phyloP scores from a whole-genome alignment of 345 rosid genomes.

The Psidium friedrichsthalianum region DNA sequence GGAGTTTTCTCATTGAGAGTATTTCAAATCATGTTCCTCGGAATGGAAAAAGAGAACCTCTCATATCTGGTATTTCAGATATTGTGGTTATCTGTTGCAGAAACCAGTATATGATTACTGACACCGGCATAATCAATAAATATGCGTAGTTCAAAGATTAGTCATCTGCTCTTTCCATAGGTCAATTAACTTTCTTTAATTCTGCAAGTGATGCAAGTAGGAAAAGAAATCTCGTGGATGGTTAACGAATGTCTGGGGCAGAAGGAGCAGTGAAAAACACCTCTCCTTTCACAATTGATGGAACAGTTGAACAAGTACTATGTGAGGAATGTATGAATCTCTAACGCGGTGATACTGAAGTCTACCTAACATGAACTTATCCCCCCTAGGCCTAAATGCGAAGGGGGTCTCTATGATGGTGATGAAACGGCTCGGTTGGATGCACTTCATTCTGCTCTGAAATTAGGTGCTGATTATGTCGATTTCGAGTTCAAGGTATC shows the following conservation, averaged over 20 bases:
- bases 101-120: not conserved
- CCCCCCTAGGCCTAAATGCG: conserved; percentile 35
- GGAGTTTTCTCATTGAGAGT: not conserved
- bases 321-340: not conserved
- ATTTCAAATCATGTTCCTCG: not conserved
- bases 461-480: conserved; percentile 46
- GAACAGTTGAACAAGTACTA: not conserved
- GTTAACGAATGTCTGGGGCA: not conserved
- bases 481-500: conserved; percentile 48
- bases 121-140: not conserved
- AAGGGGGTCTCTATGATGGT: conserved; percentile 42
- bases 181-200: not conserved
- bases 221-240: not conserved
- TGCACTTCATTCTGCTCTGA: conserved; percentile 27
- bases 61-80: not conserved
- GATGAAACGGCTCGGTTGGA: conserved; percentile 27
- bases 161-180: not conserved
- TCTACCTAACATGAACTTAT: not conserved
- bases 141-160: not conserved
- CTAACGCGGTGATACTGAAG: not conserved
- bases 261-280: not conserved
- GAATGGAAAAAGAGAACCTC: not conserved
- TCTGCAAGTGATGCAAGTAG: not conserved
- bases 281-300: not conserved
- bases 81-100: not conserved